A percentile compares a stretch with the other conserved stretches of the same genome.
Conservation (phyloP, 768 basidiomycete species). For the Tricholoma furcatifolium region DNA sequence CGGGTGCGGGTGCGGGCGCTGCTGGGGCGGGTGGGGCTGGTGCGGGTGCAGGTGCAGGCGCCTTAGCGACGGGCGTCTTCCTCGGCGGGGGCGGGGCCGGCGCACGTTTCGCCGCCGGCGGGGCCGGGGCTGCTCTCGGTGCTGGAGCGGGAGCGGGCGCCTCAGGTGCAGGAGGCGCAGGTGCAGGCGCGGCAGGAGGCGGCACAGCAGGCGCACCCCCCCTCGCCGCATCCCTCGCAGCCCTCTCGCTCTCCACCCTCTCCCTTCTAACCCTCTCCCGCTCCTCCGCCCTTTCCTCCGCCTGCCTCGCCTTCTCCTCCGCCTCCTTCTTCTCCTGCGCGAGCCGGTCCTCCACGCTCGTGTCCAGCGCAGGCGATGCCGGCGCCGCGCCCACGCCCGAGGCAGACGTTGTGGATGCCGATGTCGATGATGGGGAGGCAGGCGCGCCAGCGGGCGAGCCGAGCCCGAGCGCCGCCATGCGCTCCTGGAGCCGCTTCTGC, state of each 20-base stretch:
- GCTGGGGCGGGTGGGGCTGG: conserved; percentile 11
- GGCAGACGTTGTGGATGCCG: conserved; percentile 23
- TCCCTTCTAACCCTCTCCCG: conserved; percentile 72
- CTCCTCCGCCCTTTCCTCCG: conserved; percentile 80
- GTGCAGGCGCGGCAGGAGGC: conserved; percentile 25
- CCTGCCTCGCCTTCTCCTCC: conserved; percentile 75
- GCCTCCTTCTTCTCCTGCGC: conserved; percentile 88
- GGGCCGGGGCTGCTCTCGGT: conserved; percentile 23
- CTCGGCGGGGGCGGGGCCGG: conserved; percentile 36
- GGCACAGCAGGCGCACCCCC: conserved; percentile 32
- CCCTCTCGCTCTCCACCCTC: conserved; percentile 74
- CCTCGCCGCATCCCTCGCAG: conserved; percentile 41
- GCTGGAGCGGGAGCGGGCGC: conserved; percentile 40
- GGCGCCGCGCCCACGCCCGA: neutral
- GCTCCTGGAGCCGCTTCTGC: conserved; percentile 76
- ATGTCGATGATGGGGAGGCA: conserved; percentile 24
- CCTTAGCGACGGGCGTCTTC: conserved; percentile 24
- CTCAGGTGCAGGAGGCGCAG: conserved; percentile 39
- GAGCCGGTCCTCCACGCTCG: conserved; percentile 80
- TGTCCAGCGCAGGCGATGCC: conserved; percentile 49
- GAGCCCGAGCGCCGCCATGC: conserved; percentile 84
- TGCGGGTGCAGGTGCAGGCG: conserved; percentile 21
- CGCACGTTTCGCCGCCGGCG: conserved; percentile 29
- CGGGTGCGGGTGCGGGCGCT: conserved; percentile 46
- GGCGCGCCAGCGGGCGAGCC: conserved; percentile 46